phyloP scores from a whole-genome alignment of 1,139 yeast genomes.

The Scheffersomyces illinoinensis region DNA sequence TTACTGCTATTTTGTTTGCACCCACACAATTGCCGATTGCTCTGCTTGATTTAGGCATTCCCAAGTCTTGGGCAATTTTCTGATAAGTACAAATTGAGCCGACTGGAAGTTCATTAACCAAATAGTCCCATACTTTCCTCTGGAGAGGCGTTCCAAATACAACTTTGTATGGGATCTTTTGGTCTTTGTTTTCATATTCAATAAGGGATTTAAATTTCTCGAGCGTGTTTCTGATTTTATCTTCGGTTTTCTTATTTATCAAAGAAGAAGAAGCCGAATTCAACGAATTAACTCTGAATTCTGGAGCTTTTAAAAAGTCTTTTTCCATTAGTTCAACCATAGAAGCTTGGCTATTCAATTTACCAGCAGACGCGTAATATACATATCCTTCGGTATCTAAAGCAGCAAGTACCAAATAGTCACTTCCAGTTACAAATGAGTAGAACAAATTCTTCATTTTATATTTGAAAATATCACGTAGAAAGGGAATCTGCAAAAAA shows the following conservation, averaged over 20 bases:
- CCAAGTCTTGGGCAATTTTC: conserved; percentile 15
- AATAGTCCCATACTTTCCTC: conserved; percentile 21
- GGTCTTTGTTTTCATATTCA: conserved; percentile 5
- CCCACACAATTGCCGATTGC: conserved; percentile 26
- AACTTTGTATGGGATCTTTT: conserved; percentile 11
- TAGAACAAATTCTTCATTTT: conserved; percentile 8
- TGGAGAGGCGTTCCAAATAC: conserved; percentile 26
- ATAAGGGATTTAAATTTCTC: conserved; percentile 11
- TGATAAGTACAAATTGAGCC: conserved; percentile 18
- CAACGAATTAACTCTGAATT: conserved; percentile 4
- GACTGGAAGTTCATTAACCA: conserved; percentile 12
- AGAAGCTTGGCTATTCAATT: conserved; percentile 1
- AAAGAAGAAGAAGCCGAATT: conserved; percentile 1
- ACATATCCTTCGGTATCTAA: conserved; percentile 17
- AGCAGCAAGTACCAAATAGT: conserved; percentile 16
- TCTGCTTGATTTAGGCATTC: conserved; percentile 18
- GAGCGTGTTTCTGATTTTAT: conserved; percentile 11
- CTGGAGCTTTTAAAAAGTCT: conserved; percentile 14
- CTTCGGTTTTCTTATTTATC: conserved; percentile 2
- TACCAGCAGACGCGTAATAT: conserved; percentile 24
- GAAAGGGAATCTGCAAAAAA: background rate
- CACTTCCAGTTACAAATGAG: conserved; percentile 3
- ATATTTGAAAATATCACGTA: background rate
- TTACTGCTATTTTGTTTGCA: conserved; percentile 22
- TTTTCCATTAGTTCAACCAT: conserved; percentile 11